phyloP scores from a whole-genome alignment of 768 basidiomycete genomes.

The Suillus alpinus region DNA sequence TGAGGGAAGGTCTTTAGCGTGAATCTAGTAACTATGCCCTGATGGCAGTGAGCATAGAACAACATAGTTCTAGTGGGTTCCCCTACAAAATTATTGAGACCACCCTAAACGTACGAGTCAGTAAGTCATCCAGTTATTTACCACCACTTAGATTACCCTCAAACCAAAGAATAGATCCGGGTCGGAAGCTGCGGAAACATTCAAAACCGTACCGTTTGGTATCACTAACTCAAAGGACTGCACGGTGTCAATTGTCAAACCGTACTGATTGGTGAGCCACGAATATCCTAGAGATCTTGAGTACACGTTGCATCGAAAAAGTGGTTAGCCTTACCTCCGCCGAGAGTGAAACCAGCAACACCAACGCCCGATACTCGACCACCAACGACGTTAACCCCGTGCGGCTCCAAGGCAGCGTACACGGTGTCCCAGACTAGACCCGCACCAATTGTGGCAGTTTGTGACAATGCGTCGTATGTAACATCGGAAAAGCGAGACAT shows the following conservation, averaged over 20 bases:
- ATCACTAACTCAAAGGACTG: slow-evolving; percentile 53
- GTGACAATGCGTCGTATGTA: slow-evolving; percentile 33
- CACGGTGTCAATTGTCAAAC: slow-evolving; percentile 52
- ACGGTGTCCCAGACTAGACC: slow-evolving; percentile 64
- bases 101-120: slow-evolving; percentile 39
- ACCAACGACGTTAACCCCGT: slow-evolving; percentile 52
- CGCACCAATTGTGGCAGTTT: slow-evolving; percentile 40
- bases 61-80: slow-evolving; percentile 22
- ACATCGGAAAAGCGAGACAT: slow-evolving; percentile 48
- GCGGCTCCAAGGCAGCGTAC: slow-evolving; percentile 45
- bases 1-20: slow-evolving; percentile 53
- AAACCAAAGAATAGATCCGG: slow-evolving; percentile 39
- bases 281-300: slow-evolving; percentile 44
- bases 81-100: slow-evolving; percentile 53
- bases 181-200: slow-evolving; percentile 28
- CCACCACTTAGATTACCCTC: slow-evolving; percentile 24
- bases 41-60: slow-evolving; percentile 21
- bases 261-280: slow-evolving; percentile 57
- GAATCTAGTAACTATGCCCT: slow-evolving; percentile 58
- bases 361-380: slow-evolving; percentile 55
- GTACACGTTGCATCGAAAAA: slow-evolving; percentile 21
- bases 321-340: slow-evolving; percentile 40
- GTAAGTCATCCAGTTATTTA: background rate
- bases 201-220: slow-evolving; percentile 43
- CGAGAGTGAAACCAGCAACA: slow-evolving; percentile 52